Base-by-base conservation (phyloP, 768 basidiomycete genomes). In the Astraeus odoratus region DNA sequence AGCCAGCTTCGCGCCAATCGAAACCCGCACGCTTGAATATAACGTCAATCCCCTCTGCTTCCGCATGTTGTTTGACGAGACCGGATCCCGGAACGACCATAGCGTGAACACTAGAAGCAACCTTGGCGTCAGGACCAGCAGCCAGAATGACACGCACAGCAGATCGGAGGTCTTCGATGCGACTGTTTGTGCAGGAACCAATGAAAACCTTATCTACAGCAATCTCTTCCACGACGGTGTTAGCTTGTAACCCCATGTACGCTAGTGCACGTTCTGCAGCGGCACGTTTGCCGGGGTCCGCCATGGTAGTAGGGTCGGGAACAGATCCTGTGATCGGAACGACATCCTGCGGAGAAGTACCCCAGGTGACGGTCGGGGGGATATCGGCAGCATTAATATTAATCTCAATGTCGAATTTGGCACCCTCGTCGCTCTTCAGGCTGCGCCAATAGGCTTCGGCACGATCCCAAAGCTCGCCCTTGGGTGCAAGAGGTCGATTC, bases 61-160 rank as follows among this genome's bases (percentile, higher is more conserved):
- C 90, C 16, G 91, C 88, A 55, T 94, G 91, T 56, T 87, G 79
- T 59, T 92, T 94, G 63, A 95, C 80, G 40, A 94, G 62, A 42
- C 91, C 91, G 12, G 91, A 94, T 19, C 91, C 91, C 2, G 91
- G 91, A 33, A 95, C 91, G 51, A 94, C 73, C 90, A 95, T 93
- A 4, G 90, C 91, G 43, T 85, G 70, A 26, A 94, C 78, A 50
- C 74, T 74, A 9, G 79, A 67, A 18, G 89, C 77, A 30, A 94
- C 84, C 57, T 82, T 83, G 38, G 83, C 79, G 22, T 81, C 77
- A 12, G 77, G 73, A 34, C 85, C 85, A 42, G 83, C 82, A 43
- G 86, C 80, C 15, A 89, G 61, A 42, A 91, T 70, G 52, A 95
- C 77, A 56, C 74, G 75, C 13, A 86, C 87, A 25, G 91, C 91